Conservation (phyloP, 345 rosid species). For the Atalantia buxifolia region DNA sequence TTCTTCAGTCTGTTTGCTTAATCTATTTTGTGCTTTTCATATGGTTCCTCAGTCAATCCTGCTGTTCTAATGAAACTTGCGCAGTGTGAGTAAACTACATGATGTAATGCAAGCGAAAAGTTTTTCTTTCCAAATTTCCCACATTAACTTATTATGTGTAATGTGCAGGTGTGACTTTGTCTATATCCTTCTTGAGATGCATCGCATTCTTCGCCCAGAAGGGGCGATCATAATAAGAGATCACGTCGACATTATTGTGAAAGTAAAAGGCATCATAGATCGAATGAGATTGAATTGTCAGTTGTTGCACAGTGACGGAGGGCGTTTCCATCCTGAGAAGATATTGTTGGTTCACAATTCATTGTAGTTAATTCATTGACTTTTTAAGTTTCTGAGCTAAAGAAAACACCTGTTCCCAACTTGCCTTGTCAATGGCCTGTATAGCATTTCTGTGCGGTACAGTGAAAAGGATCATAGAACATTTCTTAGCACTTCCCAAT, state of each 20-base stretch:
- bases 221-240: constrained; percentile 56
- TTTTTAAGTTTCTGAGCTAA: neutral
- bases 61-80: neutral
- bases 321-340: constrained; percentile 42
- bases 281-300: constrained; percentile 52
- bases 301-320: constrained; percentile 36
- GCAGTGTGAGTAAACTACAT: too few relatives aligned
- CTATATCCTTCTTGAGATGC: constrained; percentile 60
- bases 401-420: neutral
- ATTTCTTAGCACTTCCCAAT: too few relatives aligned
- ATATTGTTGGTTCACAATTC: constrained; percentile 41
- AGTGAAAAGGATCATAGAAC: too few relatives aligned
- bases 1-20: neutral
- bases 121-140: too few relatives aligned
- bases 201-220: constrained; percentile 57
- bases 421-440: too few relatives aligned
- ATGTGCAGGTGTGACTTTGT: constrained; percentile 49
- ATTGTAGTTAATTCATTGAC: neutral
- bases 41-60: too few relatives aligned
- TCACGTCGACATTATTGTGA: constrained; percentile 41
- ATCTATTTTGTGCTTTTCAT: neutral
- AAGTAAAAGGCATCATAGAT: constrained; percentile 37
- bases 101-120: too few relatives aligned
- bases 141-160: neutral
- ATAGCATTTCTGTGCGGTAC: too few relatives aligned